phyloP scores from a whole-genome alignment of 2,329 filamentous ascomycete species.

The Phyllachora maydis region DNA sequence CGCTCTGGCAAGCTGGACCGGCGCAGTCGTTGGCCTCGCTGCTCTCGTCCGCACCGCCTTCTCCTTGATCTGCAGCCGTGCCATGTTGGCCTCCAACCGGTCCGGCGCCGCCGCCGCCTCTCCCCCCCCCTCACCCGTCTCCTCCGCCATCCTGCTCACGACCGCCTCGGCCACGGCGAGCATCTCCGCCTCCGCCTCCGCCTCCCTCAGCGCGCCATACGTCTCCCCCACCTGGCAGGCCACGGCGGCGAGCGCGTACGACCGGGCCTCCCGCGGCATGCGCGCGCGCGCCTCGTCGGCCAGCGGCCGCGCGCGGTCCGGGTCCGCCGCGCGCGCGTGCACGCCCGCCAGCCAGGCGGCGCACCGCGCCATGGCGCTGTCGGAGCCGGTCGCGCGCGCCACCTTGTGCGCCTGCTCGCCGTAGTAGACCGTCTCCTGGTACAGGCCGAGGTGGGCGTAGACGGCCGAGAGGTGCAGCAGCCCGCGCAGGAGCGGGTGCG shows the following conservation, averaged over 20 bases:
- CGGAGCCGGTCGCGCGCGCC: slow-evolving; percentile 44
- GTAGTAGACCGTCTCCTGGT: slow-evolving; percentile 75
- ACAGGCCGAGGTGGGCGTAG: slow-evolving; percentile 69
- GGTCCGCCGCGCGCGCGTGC: slow-evolving; percentile 34
- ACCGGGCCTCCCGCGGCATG: slow-evolving; percentile 23
- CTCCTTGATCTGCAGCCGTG: slow-evolving; percentile 13
- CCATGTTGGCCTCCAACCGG: slow-evolving; percentile 16
- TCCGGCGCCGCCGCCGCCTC: slow-evolving; percentile 1
- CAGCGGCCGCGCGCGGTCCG: too few species aligned
- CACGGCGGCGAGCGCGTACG: slow-evolving; percentile 21
- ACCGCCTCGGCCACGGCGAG: slow-evolving; percentile 27
- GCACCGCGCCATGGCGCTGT: slow-evolving; percentile 32
- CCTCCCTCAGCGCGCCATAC: slow-evolving; percentile 25
- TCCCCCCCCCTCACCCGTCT: neutral
- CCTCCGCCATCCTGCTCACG: slow-evolving; percentile 13
- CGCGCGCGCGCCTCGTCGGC: slow-evolving; percentile 29
- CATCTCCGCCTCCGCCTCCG: slow-evolving; percentile 19
- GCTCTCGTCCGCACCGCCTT: slow-evolving; percentile 8
- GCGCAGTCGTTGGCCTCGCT: too few species aligned
- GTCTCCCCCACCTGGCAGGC: slow-evolving; percentile 35
- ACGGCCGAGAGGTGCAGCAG: slow-evolving; percentile 56
- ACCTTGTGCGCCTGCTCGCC: slow-evolving; percentile 67
- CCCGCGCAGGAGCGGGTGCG: slow-evolving; percentile 51
- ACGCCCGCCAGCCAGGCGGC: slow-evolving; percentile 32
- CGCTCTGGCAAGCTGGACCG: too few species aligned